Evolutionary conservation across 306 rosid genomes (phyloP).

Genomic region (Alnus rubra): DNA sequence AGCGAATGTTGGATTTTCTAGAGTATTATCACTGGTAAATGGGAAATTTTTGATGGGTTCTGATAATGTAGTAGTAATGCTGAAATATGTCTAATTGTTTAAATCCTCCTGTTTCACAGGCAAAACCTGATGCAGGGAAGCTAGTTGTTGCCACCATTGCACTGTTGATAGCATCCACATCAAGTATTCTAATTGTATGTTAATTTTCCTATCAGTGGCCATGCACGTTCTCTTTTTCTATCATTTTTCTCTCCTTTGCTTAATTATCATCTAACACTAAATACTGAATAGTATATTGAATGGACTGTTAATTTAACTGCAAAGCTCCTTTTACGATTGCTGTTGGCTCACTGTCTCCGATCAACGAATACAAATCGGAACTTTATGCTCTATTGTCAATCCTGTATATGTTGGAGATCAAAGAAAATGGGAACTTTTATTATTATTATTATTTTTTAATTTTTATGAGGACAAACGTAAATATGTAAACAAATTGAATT

Average conservation of each 20-base stretch:
- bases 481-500: background rate
- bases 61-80: background rate
- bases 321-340: background rate
- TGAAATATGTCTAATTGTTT: background rate
- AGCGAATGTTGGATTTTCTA: constrained; percentile 19
- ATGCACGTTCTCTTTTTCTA: background rate
- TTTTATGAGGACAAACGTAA: background rate
- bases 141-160: constrained; percentile 32
- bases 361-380: background rate
- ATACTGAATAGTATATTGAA: background rate
- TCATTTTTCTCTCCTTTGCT: background rate
- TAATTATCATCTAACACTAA: background rate
- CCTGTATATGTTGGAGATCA: background rate
- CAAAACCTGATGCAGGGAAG: constrained; percentile 37
- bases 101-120: constrained; percentile 17
- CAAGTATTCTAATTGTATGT: constrained; percentile 35
- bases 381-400: background rate
- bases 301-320: background rate
- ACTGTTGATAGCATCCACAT: constrained; percentile 32
- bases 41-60: background rate
- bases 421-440: background rate
- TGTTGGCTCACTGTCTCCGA: background rate
- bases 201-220: constrained; percentile 1
- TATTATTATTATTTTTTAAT: too few relatives aligned
- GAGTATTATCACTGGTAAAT: constrained; percentile 32